phyloP scores from a whole-genome alignment of 2,329 filamentous ascomycete species.

The Parascedosporium putredinis region DNA sequence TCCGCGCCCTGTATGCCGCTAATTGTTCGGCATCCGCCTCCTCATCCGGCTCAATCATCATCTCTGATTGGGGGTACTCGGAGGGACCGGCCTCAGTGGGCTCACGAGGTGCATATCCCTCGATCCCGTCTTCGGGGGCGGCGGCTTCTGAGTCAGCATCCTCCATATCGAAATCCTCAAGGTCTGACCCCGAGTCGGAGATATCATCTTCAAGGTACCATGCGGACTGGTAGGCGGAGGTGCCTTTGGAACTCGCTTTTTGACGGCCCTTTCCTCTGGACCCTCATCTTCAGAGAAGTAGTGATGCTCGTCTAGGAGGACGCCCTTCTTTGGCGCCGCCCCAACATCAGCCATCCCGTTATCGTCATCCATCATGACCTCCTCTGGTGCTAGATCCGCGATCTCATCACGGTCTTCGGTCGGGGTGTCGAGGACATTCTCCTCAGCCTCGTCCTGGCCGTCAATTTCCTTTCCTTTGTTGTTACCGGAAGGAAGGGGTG shows the following conservation, averaged over 20 bases:
- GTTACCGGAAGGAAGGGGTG: slow-evolving; percentile 53
- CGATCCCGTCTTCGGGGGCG: slow-evolving; percentile 73
- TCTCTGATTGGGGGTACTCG: slow-evolving; percentile 88
- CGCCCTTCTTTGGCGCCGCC: slow-evolving; percentile 58
- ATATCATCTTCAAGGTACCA: slow-evolving; percentile 83
- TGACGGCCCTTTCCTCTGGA: slow-evolving; percentile 44
- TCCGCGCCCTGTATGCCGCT: slow-evolving; percentile 67
- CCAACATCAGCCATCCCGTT: slow-evolving; percentile 30
- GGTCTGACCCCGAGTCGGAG: slow-evolving; percentile 73
- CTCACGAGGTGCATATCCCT: slow-evolving; percentile 54
- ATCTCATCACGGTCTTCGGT: slow-evolving; percentile 75
- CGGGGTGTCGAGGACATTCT: slow-evolving; percentile 55
- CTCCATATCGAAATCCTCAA: slow-evolving; percentile 45
- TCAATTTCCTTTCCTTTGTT: slow-evolving; percentile 66
- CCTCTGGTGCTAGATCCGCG: slow-evolving; percentile 76
- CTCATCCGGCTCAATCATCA: slow-evolving; percentile 78
- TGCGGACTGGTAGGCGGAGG: slow-evolving; percentile 85
- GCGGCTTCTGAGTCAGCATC: slow-evolving; percentile 48
- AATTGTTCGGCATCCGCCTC: slow-evolving; percentile 69
- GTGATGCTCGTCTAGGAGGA: slow-evolving; percentile 90
- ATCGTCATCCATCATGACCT: slow-evolving; percentile 61
- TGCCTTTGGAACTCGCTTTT: slow-evolving; percentile 75
- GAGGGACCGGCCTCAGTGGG: slow-evolving; percentile 72
- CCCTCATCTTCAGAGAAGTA: slow-evolving; percentile 86
- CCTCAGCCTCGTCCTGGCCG: slow-evolving; percentile 42